Conservation (phyloP, 805 yeast genomes). For the Babjeviella inositovora region DNA sequence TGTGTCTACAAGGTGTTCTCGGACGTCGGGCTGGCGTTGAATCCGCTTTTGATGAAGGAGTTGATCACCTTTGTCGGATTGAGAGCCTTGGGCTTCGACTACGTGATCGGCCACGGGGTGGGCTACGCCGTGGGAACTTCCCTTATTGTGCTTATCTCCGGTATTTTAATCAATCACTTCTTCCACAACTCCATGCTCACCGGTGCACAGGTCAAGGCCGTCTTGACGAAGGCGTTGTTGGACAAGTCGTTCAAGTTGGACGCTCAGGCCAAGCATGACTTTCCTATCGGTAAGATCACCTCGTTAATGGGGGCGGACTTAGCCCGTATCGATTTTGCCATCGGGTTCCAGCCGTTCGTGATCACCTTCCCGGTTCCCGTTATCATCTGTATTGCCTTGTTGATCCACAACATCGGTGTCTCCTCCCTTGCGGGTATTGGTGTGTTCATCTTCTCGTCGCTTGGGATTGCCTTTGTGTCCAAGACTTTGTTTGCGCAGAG, state of each 20-base stretch:
- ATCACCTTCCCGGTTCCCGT: slow-evolving; percentile 50
- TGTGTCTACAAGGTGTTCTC: slow-evolving; percentile 22
- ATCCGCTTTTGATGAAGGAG: slow-evolving; percentile 51
- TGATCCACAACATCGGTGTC: slow-evolving; percentile 56
- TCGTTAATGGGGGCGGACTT: slow-evolving; percentile 72
- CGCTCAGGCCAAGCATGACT: slow-evolving; percentile 37
- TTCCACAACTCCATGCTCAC: slow-evolving; percentile 43
- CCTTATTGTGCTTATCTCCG: slow-evolving; percentile 29
- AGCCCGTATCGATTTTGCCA: slow-evolving; percentile 63
- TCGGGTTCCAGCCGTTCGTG: slow-evolving; percentile 51
- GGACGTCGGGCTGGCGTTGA: slow-evolving; percentile 33
- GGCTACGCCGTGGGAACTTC: slow-evolving; percentile 67
- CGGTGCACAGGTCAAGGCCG: slow-evolving; percentile 61
- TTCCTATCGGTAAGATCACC: slow-evolving; percentile 57
- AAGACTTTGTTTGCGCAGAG: slow-evolving; percentile 38
- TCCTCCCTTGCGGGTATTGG: slow-evolving; percentile 59
- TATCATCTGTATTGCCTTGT: slow-evolving; percentile 43
- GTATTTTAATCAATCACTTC: slow-evolving; percentile 39
- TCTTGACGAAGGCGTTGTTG: slow-evolving; percentile 53
- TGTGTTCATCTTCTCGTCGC: slow-evolving; percentile 32
- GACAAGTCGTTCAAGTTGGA: slow-evolving; percentile 52
- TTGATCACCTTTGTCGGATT: slow-evolving; percentile 49
- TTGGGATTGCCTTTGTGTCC: slow-evolving; percentile 26
- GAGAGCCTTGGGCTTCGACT: slow-evolving; percentile 22
- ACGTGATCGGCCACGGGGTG: slow-evolving; percentile 39